These are phyloP conservation scores for Populus alba DNA, from an alignment of 345 rosid genomes.

Conservation along the genomic window DNA sequence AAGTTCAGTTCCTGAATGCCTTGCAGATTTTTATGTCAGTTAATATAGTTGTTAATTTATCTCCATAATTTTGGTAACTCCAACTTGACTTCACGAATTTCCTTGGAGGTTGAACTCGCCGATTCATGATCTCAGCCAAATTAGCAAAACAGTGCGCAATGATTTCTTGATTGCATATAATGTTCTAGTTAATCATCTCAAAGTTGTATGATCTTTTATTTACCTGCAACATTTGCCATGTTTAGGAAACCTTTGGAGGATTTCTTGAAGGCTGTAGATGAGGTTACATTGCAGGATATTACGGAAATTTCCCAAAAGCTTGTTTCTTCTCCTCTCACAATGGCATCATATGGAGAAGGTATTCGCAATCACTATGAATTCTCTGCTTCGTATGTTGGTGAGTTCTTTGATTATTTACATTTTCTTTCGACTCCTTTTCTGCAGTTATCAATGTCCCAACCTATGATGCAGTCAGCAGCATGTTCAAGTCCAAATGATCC, in stretches of 20 bases:
- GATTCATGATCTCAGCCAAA: background rate
- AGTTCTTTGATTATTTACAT: background rate
- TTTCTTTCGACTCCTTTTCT: background rate
- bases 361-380: conserved; percentile 7
- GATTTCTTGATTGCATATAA: background rate
- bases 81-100: background rate
- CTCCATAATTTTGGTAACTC: background rate
- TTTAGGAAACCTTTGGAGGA: conserved; percentile 67
- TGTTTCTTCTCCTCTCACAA: conserved; percentile 73
- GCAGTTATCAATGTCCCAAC: conserved; percentile 61
- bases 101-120: background rate
- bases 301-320: conserved; percentile 45
- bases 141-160: background rate
- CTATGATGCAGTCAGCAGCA: conserved; percentile 60
- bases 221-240: background rate
- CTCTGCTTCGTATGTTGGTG: background rate
- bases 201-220: background rate
- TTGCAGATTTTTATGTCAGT: background rate
- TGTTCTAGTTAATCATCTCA: background rate
- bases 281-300: conserved; percentile 56
- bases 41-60: background rate
- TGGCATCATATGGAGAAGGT: conserved; percentile 89
- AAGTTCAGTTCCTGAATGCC: background rate
- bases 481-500: conserved; percentile 42
- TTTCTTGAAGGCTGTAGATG: conserved; percentile 59